These are phyloP conservation scores for Saprolegnia parasitica DNA, from an alignment of 352 stramenopile genomes.

Conservation along the genomic window DNA sequence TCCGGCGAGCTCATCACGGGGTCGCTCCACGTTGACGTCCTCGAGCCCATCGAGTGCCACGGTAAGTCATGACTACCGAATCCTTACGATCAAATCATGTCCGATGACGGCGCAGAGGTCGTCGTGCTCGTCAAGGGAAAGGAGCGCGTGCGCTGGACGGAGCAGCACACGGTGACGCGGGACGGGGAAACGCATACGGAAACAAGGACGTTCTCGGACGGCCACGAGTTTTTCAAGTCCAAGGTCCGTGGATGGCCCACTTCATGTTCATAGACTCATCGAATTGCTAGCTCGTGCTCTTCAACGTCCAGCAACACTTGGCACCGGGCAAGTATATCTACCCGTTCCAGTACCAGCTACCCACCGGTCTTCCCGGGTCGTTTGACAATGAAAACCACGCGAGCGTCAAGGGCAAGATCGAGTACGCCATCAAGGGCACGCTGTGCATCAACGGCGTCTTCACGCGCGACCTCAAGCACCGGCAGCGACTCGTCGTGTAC, in stretches of 20 bases:
- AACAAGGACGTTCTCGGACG: conserved; percentile 3
- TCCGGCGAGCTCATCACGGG: conserved; percentile 57
- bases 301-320: conserved; percentile 45
- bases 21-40: conserved; percentile 52
- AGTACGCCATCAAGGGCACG: conserved; percentile 75
- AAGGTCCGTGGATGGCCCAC: conserved; percentile 33
- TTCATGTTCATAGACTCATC: background rate
- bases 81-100: background rate
- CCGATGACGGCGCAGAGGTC: conserved; percentile 36
- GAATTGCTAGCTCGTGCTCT: conserved; percentile 18
- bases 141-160: conserved; percentile 55
- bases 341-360: conserved; percentile 57
- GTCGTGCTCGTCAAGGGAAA: conserved; percentile 60
- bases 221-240: conserved; percentile 56
- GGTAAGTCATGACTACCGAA: conserved; percentile 35
- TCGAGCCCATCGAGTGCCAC: conserved; percentile 57
- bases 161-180: conserved; percentile 33
- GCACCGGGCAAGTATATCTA: conserved; percentile 64
- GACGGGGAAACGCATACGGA: conserved; percentile 36
- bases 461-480: conserved; percentile 56
- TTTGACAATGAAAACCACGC: conserved; percentile 46
- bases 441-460: conserved; percentile 58
- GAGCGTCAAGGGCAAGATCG: conserved; percentile 53
- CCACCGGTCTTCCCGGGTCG: conserved; percentile 47
- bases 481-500: conserved; percentile 52